Evolutionary conservation across 2,329 filamentous ascomycete species (phyloP).

Genomic region (Verticillium dahliae): DNA sequence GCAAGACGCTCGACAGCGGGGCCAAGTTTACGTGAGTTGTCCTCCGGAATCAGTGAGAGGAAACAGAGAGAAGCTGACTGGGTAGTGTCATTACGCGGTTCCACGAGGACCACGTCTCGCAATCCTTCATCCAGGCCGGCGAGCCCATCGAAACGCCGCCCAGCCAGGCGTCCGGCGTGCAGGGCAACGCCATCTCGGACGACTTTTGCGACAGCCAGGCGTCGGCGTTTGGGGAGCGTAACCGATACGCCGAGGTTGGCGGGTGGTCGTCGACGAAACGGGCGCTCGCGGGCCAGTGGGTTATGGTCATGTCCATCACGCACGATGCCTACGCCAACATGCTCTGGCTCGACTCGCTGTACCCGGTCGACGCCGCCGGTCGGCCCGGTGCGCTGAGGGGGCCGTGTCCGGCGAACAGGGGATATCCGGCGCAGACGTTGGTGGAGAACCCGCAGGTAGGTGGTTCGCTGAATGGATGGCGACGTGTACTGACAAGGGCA

Average conservation of each 20-base stretch:
- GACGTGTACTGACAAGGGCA: not conserved
- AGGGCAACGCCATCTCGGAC: not conserved
- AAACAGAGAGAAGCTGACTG: too few species aligned
- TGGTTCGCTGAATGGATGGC: not conserved
- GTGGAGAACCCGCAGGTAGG: not conserved
- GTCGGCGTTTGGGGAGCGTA: not conserved
- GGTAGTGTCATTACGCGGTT: constrained; percentile 55
- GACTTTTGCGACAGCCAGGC: not conserved
- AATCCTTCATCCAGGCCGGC: constrained; percentile 56
- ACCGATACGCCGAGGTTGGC: not conserved
- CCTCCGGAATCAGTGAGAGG: too few species aligned
- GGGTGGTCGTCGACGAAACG: not conserved
- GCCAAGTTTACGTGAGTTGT: constrained; percentile 38
- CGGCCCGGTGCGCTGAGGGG: constrained; percentile 1
- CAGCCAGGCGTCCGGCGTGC: constrained; percentile 6
- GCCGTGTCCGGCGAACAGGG: not conserved
- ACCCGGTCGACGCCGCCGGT: not conserved
- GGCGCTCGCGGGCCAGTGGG: not conserved
- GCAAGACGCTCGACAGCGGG: constrained; percentile 48
- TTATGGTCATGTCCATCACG: constrained; percentile 7
- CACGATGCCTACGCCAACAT: constrained; percentile 7
- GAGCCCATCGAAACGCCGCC: constrained; percentile 40
- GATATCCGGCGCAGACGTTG: not conserved
- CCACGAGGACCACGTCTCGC: constrained; percentile 40
- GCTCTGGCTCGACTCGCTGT: constrained; percentile 6